Base-by-base conservation (phyloP, 169 alveolate genomes). In the Plasmodium berghei region DNA sequence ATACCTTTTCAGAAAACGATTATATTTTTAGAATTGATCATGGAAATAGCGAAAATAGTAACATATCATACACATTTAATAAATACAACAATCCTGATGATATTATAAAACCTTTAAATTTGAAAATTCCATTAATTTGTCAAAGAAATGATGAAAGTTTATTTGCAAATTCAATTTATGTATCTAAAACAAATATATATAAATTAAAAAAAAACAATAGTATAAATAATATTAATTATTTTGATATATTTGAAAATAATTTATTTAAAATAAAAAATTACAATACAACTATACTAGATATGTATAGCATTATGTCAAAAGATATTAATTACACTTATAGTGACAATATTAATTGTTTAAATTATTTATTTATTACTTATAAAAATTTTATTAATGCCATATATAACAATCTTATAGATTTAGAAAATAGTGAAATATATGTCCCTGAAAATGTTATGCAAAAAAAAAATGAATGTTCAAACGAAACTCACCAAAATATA, bases 121-220 rank as follows among this genome's bases (percentile, higher is more conserved):
- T 77, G 12, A 66, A 49, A 9, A 77, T 77, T 26, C 89, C 89
- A 10, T 54, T 77, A 26, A 28, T 77, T 8, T 55, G 52, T 40
- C 24, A 63, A 64, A 63, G 89, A 22, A 64, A 77, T 69, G 20
- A 49, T 22, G 89, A 77, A 49, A 56, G 89, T 1, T 45, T 45
- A 42, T 77, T 63, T 69, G 10, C 49, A 4, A 77, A 77, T 58
- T 77, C 89, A 42, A 8, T 77, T 49, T 64, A 14, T 52, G 26
- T 77, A 1, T 63, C 52, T 16, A 62, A 77, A 64, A 63, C 89
- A 22, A 77, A 77, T 40, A 77, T 77, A 54, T 77, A 77, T 28
- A 77, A 67, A 9, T 63, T 63, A 18, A 61, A 77, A 6, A 63
- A 56, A 3, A 64, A 20, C 8, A 16, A 34, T 45, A 59, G 52